Base-by-base conservation (phyloP, 257 asterid genomes). In the Fraxinus excelsior region DNA sequence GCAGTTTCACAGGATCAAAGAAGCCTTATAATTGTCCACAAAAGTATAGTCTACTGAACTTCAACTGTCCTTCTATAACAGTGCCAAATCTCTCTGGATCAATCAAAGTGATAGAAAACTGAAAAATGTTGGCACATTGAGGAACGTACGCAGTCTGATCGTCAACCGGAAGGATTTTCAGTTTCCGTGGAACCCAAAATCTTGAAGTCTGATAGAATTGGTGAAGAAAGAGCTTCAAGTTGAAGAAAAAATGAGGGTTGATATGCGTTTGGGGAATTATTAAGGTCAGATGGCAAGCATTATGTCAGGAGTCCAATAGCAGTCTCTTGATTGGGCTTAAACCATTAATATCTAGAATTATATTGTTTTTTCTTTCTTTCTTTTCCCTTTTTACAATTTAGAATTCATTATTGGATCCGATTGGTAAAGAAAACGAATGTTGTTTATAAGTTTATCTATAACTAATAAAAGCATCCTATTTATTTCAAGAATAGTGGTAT, bases 41-140 rank as follows among this genome's bases (percentile, higher is more conserved):
- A 4, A 31, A 31, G 32, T 31, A 31, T 31, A 31, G 4, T 0
- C 78, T 3, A 44, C 8, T 0, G 87, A 89, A 78, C 91, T 76
- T 84, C 76, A 92, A 90, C 87, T 34, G 90, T 42, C 97, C 97
- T 1, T 78, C 94, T 7, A 73, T 90, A 6, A 31, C 87, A 0
- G 81, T 86, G 31, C 85, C 84, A 0, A 6, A 53, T 0, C 58
- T 80, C 2, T 16, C 65, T 0, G 58, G 70, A 38, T 11, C 84
- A 0, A 73, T 80, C 3, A 88, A 4, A 0, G 70, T 85, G 23
- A 79, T 0, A 71, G 94, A 19, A 87, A 31, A 5, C 14, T 91
- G 73, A 91, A 85, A 72, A 90, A 88, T 7, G 96, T 91, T 0
- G 94, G 97, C 3, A 8, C 8, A 0, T 86, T 89, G 0, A 31